Percentiles rank a stretch among this genome's conserved stretches.
These are phyloP conservation scores for Scopulariopsis brevicaulis DNA, from an alignment of 2,329 filamentous ascomycete species.

Conservation along the genomic window DNA sequence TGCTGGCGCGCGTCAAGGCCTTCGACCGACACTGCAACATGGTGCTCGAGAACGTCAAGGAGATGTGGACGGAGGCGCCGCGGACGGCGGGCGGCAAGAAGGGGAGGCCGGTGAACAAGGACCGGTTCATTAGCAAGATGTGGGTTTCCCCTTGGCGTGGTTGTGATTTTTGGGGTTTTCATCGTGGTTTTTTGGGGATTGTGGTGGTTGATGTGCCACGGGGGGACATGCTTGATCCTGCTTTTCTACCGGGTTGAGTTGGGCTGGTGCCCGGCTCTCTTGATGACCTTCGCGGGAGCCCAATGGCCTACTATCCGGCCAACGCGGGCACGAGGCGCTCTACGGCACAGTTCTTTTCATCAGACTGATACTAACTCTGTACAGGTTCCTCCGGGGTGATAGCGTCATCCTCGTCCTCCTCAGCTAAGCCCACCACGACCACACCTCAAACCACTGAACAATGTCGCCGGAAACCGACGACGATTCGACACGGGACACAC, in stretches of 20 bases:
- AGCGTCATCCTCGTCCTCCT: slow-evolving; percentile 79
- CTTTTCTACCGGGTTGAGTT: no score
- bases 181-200: not conserved
- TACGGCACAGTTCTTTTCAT: not conserved
- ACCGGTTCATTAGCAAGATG: slow-evolving; percentile 97
- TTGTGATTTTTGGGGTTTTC: slow-evolving; percentile 2
- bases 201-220: not conserved
- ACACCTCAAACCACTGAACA: slow-evolving; percentile 4
- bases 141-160: slow-evolving; percentile 29
- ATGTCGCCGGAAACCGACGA: not conserved
- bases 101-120: slow-evolving; percentile 89
- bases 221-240: no score
- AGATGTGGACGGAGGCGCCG: slow-evolving; percentile 99
- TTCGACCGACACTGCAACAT: slow-evolving; percentile 99
- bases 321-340: not conserved
- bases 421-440: slow-evolving; percentile 36
- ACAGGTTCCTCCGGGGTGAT: slow-evolving; percentile 75
- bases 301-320: not conserved
- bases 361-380: not conserved
- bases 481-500: not conserved
- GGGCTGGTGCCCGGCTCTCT: no score
- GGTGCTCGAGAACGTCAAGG: slow-evolving; percentile 86
- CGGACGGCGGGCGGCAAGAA: slow-evolving; percentile 74
- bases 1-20: slow-evolving; percentile 93
- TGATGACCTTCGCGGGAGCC: no score